Conservation (phyloP, 441 rosid genomes). For the Biscutella laevigata region DNA sequence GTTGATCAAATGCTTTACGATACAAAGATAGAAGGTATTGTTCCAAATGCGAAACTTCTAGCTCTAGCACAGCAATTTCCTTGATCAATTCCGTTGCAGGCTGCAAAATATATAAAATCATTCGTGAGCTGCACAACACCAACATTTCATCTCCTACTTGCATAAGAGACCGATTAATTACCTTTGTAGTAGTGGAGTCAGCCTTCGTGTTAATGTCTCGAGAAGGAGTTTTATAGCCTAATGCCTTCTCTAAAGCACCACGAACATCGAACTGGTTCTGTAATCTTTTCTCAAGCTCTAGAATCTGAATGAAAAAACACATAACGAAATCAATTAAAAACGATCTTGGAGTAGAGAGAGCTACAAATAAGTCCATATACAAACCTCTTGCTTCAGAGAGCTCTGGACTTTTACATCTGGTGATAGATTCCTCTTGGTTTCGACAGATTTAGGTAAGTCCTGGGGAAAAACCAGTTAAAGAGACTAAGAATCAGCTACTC, state of each 20-base stretch:
- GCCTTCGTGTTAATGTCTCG: conserved; percentile 40
- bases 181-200: conserved; percentile 24
- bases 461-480: conserved; percentile 19
- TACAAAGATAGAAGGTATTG: conserved; percentile 83
- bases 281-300: conserved; percentile 77
- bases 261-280: conserved; percentile 85
- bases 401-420: conserved; percentile 36
- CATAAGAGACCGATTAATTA: neutral
- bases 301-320: conserved; percentile 44
- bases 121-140: conserved; percentile 1
- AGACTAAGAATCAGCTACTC: neutral
- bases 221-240: conserved; percentile 53
- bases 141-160: neutral
- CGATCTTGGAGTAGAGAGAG: neutral
- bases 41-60: conserved; percentile 85
- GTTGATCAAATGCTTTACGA: conserved; percentile 82
- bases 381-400: conserved; percentile 76
- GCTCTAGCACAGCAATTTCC: conserved; percentile 79
- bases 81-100: conserved; percentile 70
- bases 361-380: conserved; percentile 6
- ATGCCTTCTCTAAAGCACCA: conserved; percentile 60
- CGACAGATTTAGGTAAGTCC: conserved; percentile 39
- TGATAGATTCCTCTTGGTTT: conserved; percentile 37
- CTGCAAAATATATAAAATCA: conserved; percentile 30
- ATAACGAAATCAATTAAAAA: neutral